Conservation (phyloP, 768 basidiomycete genomes). For the Clitopilus hobsonii region DNA sequence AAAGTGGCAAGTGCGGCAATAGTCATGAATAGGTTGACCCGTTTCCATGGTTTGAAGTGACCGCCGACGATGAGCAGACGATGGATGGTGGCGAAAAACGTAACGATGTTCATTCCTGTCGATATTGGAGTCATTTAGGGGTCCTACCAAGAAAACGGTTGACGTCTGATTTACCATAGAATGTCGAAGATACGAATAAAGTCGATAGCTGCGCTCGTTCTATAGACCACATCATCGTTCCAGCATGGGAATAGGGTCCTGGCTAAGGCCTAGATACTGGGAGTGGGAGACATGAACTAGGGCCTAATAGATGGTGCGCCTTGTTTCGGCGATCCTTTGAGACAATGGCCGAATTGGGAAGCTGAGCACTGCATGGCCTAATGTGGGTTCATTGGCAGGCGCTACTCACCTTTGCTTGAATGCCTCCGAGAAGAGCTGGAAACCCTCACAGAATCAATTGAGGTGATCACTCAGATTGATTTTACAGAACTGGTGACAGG, state of each 20-base stretch:
- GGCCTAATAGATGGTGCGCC: no score
- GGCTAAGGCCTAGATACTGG: background rate
- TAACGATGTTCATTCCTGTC: constrained; percentile 2
- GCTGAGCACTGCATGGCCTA: background rate
- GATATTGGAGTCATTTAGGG: no score
- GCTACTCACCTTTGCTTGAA: no score
- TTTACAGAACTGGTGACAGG: background rate
- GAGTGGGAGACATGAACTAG: no score
- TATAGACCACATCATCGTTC: background rate
- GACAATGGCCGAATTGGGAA: background rate
- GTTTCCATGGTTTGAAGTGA: background rate
- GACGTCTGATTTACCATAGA: no score
- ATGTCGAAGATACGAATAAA: background rate
- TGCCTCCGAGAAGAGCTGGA: no score
- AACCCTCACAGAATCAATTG: no score
- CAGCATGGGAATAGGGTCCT: background rate
- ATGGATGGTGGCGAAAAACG: background rate
- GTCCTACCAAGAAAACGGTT: no score
- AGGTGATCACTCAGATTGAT: no score
- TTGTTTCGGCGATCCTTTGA: background rate
- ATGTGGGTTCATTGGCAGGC: background rate
- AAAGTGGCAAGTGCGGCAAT: background rate
- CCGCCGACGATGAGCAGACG: background rate
- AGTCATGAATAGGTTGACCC: background rate
- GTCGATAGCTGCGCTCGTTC: background rate